Evolutionary conservation across 129 eudicot genomes (phyloP).

Genomic region (Flaveria ramosissima): DNA sequence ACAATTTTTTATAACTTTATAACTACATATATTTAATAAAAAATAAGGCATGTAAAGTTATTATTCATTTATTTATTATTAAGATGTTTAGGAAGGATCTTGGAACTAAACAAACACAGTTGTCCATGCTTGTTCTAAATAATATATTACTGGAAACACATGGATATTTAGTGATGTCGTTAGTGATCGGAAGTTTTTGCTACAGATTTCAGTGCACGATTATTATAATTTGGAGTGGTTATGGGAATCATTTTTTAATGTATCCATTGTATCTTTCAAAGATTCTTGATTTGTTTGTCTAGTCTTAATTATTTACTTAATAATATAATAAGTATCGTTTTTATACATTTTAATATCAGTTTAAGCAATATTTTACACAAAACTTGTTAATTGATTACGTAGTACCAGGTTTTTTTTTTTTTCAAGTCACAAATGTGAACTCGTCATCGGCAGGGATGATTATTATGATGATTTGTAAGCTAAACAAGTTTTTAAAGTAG

Average conservation of each 20-base stretch:
- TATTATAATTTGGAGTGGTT: slow-evolving; percentile 33
- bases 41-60: no score
- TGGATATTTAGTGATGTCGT: slow-evolving; percentile 28
- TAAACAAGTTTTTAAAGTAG: no score
- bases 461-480: no score
- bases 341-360: background rate
- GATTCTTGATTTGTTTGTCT: slow-evolving; percentile 9
- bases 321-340: background rate
- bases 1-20: no score
- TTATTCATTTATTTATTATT: background rate
- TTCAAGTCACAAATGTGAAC: no score
- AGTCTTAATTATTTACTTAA: background rate
- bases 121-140: slow-evolving; percentile 20
- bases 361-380: no score
- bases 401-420: no score
- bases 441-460: no score
- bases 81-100: slow-evolving; percentile 22
- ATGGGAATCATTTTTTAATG: background rate
- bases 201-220: slow-evolving; percentile 29
- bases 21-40: no score
- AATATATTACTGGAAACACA: slow-evolving; percentile 35
- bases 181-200: slow-evolving; percentile 28
- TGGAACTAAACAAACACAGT: slow-evolving; percentile 30
- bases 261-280: slow-evolving; percentile 1
- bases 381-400: no score